Evolutionary conservation across 176 grass and related monocot species (phyloP).

Genomic region (Phragmites australis): DNA sequence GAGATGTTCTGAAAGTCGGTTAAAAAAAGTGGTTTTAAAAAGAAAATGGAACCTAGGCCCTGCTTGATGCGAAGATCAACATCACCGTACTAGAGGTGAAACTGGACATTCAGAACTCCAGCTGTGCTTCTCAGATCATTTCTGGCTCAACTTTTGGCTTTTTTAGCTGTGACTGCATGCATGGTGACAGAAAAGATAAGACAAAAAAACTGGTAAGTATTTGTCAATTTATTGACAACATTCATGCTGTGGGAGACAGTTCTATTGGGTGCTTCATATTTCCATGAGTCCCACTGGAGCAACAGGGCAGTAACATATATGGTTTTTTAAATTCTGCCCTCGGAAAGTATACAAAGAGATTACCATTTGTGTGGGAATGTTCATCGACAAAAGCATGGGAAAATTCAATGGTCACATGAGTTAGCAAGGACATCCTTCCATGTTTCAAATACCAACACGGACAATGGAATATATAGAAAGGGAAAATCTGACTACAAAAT

Average conservation of each 20-base stretch:
- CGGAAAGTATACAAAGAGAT: neutral
- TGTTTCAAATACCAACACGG: neutral
- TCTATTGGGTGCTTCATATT: slow-evolving; percentile 24
- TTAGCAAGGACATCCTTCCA: slow-evolving; percentile 21
- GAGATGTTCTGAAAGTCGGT: no score
- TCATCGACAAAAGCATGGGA: slow-evolving; percentile 18
- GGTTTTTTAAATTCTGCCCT: neutral
- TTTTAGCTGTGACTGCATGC: no score
- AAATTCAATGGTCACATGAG: slow-evolving; percentile 12
- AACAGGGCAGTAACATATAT: slow-evolving; percentile 5
- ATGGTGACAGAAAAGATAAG: neutral
- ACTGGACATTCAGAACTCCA: neutral
- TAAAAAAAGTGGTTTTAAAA: no score
- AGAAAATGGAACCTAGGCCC: no score
- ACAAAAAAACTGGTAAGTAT: neutral
- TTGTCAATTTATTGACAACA: neutral
- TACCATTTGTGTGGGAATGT: slow-evolving; percentile 18
- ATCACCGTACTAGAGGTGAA: no score
- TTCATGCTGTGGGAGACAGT: neutral
- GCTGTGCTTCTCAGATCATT: neutral
- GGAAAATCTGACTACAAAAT: neutral
- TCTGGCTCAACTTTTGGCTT: neutral
- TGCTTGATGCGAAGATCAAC: neutral
- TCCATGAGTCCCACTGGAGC: neutral
- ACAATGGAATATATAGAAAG: neutral